Evolutionary conservation across 2,329 filamentous ascomycete genomes (phyloP).

Genomic region (Xylariales sp.): DNA sequence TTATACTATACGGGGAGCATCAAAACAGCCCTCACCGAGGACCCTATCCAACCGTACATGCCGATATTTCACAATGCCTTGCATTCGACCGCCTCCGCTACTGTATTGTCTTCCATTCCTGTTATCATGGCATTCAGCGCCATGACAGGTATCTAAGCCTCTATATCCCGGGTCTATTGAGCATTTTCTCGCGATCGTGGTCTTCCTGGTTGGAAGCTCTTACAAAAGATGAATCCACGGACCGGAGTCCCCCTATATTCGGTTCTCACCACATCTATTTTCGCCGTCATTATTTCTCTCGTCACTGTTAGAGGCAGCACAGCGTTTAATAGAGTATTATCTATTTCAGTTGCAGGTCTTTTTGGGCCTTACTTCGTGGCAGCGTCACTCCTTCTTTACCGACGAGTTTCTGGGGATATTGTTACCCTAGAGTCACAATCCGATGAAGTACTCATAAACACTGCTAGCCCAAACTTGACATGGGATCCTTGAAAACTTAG

Average conservation of each 20-base stretch:
- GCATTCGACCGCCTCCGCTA: constrained; percentile 58
- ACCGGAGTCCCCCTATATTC: constrained; percentile 37
- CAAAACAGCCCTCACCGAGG: constrained; percentile 55
- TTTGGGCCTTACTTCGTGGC: constrained; percentile 34
- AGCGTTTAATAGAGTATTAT: constrained; percentile 40
- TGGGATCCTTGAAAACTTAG: constrained; percentile 41
- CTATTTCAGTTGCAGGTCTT: constrained; percentile 36
- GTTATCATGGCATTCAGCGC: constrained; percentile 60
- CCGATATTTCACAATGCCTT: constrained; percentile 66
- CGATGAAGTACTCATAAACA: too few relatives aligned
- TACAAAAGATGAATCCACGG: constrained; percentile 34
- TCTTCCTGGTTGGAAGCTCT: constrained; percentile 35
- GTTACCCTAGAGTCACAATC: too few relatives aligned
- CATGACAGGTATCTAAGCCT: constrained; percentile 63
- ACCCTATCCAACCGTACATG: constrained; percentile 67
- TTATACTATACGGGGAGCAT: constrained; percentile 66
- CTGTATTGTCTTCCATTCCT: constrained; percentile 61
- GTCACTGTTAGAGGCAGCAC: constrained; percentile 35
- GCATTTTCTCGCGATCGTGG: constrained; percentile 55
- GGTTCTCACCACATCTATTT: constrained; percentile 26
- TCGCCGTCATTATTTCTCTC: constrained; percentile 36
- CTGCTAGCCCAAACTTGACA: too few relatives aligned
- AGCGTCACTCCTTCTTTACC: too few relatives aligned
- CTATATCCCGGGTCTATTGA: constrained; percentile 67
- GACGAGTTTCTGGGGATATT: too few relatives aligned